These are phyloP conservation scores for Aspergillus sparsus DNA, from an alignment of 495 filamentous ascomycete genomes.

Conservation along the genomic window DNA sequence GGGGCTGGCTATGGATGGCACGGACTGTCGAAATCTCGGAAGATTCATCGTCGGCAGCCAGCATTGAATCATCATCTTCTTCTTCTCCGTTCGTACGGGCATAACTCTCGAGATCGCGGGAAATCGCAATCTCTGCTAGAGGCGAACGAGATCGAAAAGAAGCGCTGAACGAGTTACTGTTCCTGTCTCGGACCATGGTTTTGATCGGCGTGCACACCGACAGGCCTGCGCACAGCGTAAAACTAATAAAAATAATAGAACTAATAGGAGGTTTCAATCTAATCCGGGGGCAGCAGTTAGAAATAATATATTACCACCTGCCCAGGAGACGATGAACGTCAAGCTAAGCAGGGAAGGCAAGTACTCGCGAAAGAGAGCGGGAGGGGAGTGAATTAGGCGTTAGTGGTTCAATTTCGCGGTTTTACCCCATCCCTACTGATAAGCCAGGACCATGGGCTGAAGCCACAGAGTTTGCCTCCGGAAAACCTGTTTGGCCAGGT, in stretches of 20 bases:
- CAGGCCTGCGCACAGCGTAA: too few species aligned
- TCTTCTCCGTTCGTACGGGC: slow-evolving; percentile 38
- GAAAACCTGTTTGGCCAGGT: not conserved
- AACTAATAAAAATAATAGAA: too few species aligned
- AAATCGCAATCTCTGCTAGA: slow-evolving; percentile 67
- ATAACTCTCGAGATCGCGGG: slow-evolving; percentile 65
- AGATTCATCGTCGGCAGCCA: slow-evolving; percentile 43
- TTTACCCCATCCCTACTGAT: too few species aligned
- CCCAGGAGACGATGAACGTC: too few species aligned
- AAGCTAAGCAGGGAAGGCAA: too few species aligned
- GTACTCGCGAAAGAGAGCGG: too few species aligned
- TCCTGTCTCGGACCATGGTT: slow-evolving; percentile 27
- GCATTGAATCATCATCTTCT: slow-evolving; percentile 47
- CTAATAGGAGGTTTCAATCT: too few species aligned
- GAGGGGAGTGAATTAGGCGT: too few species aligned
- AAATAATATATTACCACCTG: too few species aligned
- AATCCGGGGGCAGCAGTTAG: too few species aligned
- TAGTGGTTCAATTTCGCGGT: too few species aligned
- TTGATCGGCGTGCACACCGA: not conserved
- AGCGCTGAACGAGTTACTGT: slow-evolving; percentile 22
- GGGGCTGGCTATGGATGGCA: slow-evolving; percentile 39
- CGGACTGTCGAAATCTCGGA: slow-evolving; percentile 53
- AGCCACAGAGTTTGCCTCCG: slow-evolving; percentile 2
- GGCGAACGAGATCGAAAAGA: slow-evolving; percentile 59
- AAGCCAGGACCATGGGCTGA: too few species aligned